Evolutionary conservation across 2,329 filamentous ascomycete species (phyloP), one percentile per base, ranked within the genome.

Genomic region (Didymella pinodella): DNA sequence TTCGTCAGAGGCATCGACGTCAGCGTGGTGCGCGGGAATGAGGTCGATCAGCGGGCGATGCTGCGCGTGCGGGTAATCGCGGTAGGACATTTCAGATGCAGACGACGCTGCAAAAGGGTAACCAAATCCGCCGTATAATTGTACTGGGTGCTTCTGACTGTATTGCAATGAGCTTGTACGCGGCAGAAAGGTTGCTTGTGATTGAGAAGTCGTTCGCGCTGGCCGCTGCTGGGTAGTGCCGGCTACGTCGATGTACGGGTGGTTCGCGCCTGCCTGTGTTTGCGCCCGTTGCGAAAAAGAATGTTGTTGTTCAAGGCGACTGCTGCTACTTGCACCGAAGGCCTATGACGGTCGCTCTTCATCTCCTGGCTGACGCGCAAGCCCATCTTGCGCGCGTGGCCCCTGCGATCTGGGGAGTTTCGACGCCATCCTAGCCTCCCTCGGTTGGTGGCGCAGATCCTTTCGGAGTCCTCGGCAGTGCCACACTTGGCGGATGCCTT

Each of bases 1-100:
- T 67, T 77, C 75, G 52, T 80, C 77, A 14, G 77, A 74, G 46
- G 77, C 75, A 61, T 77, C 75, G 57, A 75, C 62, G 44, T 69
- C 53, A 45, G 67, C 46, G 54, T 61, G 65, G 47, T 69, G 54
- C 56, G 68, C 58, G 32, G 71, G 68, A 36, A 73, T 72, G 38
- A 68, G 62, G 55, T 75, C 72, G 63, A 76, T 69, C 65, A 75
- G 70, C 25, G 67, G 67, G 26, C 63, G 66, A 41, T 63, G 61
- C 55, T 64, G 61, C 55, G 62, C 61, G 41, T 61, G 54, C 45
- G 57, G 54, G 41, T 67, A 38, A 58, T 70, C 64, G 50, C 63
- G 68, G 65, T 71, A 65, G 59, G 70, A 65, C 72, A 71, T 74
- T 41, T 54, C 31, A 29, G 32, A 46, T 49, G 55, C 36, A 43